Evolutionary conservation across 2,329 filamentous ascomycete species (phyloP), one percentile per base, ranked within the genome.

Genomic region (Sporothrix pseudoabietina): DNA sequence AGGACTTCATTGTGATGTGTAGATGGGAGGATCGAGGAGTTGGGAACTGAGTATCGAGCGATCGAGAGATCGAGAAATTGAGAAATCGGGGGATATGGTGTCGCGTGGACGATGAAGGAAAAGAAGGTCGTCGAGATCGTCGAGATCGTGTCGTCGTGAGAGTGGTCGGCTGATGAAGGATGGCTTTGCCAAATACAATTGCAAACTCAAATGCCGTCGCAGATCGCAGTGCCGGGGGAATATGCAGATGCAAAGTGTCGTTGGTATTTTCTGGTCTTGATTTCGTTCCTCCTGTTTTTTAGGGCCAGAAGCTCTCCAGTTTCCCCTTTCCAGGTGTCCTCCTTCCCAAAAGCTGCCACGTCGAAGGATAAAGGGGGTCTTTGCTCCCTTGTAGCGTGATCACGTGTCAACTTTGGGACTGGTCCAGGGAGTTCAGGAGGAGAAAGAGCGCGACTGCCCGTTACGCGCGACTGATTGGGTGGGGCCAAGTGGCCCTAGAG

Each of bases 1-100:
- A 82, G 74, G 84, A 80, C 81, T 86, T 88, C 89, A 91, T 91
- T 61, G 76, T 83, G 52, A 63, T 57, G 57, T 72, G 47, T 35
- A 22, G 10, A 61, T 8, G 41, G 19, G 8, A 12, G 30, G 12
- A 19, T 5, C 4, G 30, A 26, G n/a, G 12, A 10, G 16, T 22
- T 22, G 49, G 5, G 66, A 16, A 16, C 8, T 35, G 1, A 35
- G 26, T 1, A n/a, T 55, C 52, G 52, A 22, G 22, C 22, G 22
- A 22, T 22, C 47, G 35, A 52, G 52, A 54, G 10, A 22, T 54
- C 8, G 52, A 54, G 52, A 55, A 26, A 26, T 41, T 7, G 32
- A 54, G 12, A 14, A 19, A 30, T 57, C 49, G 32, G 39, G 22
- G 35, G n/a, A 71, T 7, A 68, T 41, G 30, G 30, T 55, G 52